phyloP scores from a whole-genome alignment of 2,329 filamentous ascomycete genomes.

The Alternaria arbusti region DNA sequence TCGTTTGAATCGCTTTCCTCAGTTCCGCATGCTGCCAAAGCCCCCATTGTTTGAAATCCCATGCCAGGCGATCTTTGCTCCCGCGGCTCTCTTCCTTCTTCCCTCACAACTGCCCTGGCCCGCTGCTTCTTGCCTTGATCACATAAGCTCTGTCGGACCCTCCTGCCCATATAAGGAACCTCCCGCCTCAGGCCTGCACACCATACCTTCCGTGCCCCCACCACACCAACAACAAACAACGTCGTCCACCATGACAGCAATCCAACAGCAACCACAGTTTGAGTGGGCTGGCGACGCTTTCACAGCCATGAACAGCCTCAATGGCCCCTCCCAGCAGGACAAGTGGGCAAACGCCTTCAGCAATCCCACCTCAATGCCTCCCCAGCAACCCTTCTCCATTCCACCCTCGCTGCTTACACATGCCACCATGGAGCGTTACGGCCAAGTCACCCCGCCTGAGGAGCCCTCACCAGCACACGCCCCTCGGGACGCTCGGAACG shows the following conservation, averaged over 20 bases:
- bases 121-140: not conserved
- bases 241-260: conserved; percentile 23
- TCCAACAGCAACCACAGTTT: conserved; percentile 23
- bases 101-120: not conserved
- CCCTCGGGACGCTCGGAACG: conserved; percentile 4
- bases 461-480: conserved; percentile 39
- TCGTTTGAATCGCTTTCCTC: conserved; percentile 12
- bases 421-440: conserved; percentile 38
- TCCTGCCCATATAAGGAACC: not conserved
- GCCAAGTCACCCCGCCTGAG: conserved; percentile 47
- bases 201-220: not conserved
- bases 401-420: conserved; percentile 39
- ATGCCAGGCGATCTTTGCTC: conserved; percentile 4
- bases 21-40: conserved; percentile 11
- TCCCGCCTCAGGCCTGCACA: not conserved
- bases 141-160: not conserved
- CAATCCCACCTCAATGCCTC: conserved; percentile 4
- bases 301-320: conserved; percentile 28
- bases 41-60: conserved; percentile 16
- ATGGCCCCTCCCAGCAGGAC: conserved; percentile 17
- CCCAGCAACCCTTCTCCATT: conserved; percentile 29
- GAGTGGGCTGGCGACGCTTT: conserved; percentile 41
- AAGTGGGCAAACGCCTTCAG: conserved; percentile 33
- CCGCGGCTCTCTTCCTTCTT: conserved; percentile 2
- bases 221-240: not conserved